A percentile compares a stretch with the other conserved stretches of the same genome.
Conservation (phyloP, 306 rosid genomes). For the Acacia crassicarpa region DNA sequence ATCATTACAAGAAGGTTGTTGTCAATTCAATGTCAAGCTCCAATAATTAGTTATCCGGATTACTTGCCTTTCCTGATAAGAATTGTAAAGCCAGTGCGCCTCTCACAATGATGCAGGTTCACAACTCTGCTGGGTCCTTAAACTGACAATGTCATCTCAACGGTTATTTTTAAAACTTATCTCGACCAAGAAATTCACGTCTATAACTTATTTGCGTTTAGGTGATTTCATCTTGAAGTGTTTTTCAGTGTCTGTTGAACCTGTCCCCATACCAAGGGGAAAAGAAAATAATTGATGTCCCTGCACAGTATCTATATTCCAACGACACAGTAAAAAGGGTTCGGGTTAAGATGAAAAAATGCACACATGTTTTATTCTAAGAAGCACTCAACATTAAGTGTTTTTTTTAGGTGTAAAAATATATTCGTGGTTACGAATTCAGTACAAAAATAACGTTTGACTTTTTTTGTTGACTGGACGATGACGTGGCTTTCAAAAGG, state of each 20-base stretch:
- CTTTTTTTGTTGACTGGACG: too few species aligned
- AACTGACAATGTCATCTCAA: conserved; percentile 1
- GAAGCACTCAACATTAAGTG: too few species aligned
- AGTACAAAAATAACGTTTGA: too few species aligned
- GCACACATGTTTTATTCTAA: too few species aligned
- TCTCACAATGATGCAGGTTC: not conserved
- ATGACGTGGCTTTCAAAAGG: too few species aligned
- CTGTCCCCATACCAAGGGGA: not conserved
- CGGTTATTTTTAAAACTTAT: not conserved
- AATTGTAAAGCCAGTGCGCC: not conserved
- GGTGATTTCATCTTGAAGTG: conserved; percentile 38
- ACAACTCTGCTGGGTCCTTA: not conserved
- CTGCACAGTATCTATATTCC: not conserved
- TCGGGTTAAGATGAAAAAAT: too few species aligned
- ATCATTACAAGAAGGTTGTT: conserved; percentile 25
- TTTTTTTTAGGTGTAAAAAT: too few species aligned
- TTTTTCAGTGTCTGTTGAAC: conserved; percentile 2
- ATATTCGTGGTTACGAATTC: too few species aligned
- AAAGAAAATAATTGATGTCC: not conserved
- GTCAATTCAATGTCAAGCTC: conserved; percentile 28
- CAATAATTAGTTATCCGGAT: conserved; percentile 15
- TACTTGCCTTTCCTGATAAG: conserved; percentile 11
- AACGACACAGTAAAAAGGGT: not conserved
- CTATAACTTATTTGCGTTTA: conserved; percentile 10
- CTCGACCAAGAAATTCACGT: not conserved